These are phyloP conservation scores for Silene latifolia DNA, from an alignment of 148 eudicot genomes.

Conservation along the genomic window DNA sequence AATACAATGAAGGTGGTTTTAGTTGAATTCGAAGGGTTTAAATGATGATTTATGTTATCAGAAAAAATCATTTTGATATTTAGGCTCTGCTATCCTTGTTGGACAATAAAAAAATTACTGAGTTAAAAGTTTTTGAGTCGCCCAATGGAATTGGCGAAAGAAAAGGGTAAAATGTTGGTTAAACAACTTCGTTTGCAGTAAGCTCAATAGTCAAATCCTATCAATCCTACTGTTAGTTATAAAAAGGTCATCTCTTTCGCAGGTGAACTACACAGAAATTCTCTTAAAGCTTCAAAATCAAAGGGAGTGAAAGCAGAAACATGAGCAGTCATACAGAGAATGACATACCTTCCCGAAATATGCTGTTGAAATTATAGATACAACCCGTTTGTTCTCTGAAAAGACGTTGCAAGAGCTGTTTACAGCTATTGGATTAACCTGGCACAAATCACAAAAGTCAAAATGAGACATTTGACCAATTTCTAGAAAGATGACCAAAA, in stretches of 20 bases:
- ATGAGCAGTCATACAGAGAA: constrained; percentile 1
- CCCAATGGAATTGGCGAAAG: too few species aligned
- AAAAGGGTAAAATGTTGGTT: too few species aligned
- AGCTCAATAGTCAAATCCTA: background rate
- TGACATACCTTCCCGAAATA: constrained; percentile 77
- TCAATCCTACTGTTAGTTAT: too few species aligned
- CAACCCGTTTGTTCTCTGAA: constrained; percentile 87
- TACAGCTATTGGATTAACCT: constrained; percentile 99
- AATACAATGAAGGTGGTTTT: background rate
- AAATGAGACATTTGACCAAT: constrained; percentile 9
- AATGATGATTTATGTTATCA: background rate
- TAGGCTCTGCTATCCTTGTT: background rate
- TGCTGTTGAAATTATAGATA: constrained; percentile 65
- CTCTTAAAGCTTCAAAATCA: background rate
- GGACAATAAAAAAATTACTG: too few species aligned
- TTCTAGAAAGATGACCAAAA: constrained; percentile 8
- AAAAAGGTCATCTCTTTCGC: background rate
- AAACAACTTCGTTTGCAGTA: background rate
- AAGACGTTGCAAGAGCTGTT: constrained; percentile 95
- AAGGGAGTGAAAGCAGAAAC: too few species aligned
- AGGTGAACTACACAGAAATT: background rate
- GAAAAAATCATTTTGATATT: background rate
- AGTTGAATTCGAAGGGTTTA: background rate
- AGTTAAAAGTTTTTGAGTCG: too few species aligned
- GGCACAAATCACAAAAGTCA: constrained; percentile 15